Evolutionary conservation across 805 yeast species (phyloP), one percentile per base, ranked within the genome.

Genomic region (Saturnispora dispora): DNA sequence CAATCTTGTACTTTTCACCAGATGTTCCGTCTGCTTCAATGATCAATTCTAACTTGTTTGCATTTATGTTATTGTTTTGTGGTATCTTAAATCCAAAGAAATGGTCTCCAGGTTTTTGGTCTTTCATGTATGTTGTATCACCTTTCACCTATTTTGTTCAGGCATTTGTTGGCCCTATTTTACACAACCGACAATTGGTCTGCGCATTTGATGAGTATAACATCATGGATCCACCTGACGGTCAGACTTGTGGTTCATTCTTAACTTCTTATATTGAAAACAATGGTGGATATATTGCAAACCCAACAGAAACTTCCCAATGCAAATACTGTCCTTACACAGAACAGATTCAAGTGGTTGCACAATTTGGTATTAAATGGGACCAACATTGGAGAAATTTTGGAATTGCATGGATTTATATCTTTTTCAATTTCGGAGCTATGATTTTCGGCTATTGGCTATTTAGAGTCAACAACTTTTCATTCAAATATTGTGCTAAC

Each of bases 61-160:
- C 84, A 15, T 74, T 83, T 61, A 66, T 78, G 66, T 73, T 83
- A 53, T 70, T 81, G 39, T 84, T 85, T 71, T 74, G 85, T 64
- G 87, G 88, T 69, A 81, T 83, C 48, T 68, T 81, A 55, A 85
- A 81, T 58, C 83, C 85, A 30, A 65, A 64, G 20, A 47, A 58
- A 15, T 70, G 72, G 53, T 77, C 85, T 76, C 90, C 93, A 30
- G 81, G 83, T 4, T 86, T 86, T 72, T 85, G 93, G 93, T 79
- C 77, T 46, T 86, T 83, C 67, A 83, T 86, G 88, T 81, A 83
- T 72, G 77, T 81, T 55, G 76, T 72, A 35, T 81, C 85, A 30
- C 91, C 84, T 22, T 77, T 76, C 68, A 83, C 88, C 1, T 86
- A 85, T 62, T 78, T 83, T 64, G 72, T 85, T 51, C 81, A 79